Conservation (phyloP, 2,329 filamentous ascomycete species). For the Alternaria sp. region DNA sequence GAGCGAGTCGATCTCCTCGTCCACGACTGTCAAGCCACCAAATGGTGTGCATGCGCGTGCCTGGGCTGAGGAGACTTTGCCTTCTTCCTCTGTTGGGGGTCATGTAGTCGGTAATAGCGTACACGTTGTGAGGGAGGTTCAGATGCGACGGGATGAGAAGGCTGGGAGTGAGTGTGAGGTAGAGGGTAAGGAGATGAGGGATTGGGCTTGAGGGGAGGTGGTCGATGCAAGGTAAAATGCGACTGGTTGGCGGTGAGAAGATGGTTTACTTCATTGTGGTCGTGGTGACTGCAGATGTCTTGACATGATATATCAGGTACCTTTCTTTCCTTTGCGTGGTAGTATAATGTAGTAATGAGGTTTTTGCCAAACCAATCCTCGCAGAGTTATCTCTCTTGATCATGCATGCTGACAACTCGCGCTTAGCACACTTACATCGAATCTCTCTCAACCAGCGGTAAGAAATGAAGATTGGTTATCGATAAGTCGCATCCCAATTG, state of each 20-base stretch:
- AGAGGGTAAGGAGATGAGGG: conserved; percentile 14
- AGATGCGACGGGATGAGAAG: conserved; percentile 23
- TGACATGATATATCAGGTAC: background rate
- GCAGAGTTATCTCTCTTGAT: too few relatives aligned
- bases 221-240: too few relatives aligned
- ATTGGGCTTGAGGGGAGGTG: conserved; percentile 15
- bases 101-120: conserved; percentile 25
- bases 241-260: background rate
- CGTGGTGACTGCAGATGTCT: background rate
- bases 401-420: too few relatives aligned
- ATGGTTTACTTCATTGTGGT: background rate
- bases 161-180: conserved; percentile 9
- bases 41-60: conserved; percentile 31
- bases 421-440: too few relatives aligned
- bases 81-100: background rate
- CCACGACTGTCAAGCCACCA: background rate
- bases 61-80: conserved; percentile 31
- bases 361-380: too few relatives aligned
- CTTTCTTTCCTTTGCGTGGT: background rate
- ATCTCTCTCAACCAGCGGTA: too few relatives aligned
- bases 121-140: conserved; percentile 39
- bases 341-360: background rate
- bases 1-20: background rate
- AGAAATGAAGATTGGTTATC: background rate
- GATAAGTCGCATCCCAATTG: background rate